These are phyloP conservation scores for Fusarium pseudocircinatum DNA, from an alignment of 2,329 filamentous ascomycete species.

Conservation along the genomic window DNA sequence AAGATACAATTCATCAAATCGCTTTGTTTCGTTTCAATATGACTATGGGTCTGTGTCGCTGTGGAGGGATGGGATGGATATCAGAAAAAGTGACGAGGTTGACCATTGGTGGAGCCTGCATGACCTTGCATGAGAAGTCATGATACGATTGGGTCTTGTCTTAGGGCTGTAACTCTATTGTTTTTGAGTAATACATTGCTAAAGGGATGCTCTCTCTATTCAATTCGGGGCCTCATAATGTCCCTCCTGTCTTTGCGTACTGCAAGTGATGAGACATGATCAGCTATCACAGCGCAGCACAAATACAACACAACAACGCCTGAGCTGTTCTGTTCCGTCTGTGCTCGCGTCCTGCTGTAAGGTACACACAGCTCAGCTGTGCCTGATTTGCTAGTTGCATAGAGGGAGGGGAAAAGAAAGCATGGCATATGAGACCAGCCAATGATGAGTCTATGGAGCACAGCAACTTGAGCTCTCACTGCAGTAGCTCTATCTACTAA, in stretches of 20 bases:
- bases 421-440: slow-evolving; percentile 10
- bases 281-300: background rate
- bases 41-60: background rate
- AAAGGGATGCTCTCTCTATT: background rate
- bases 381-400: slow-evolving; percentile 21
- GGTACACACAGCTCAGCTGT: slow-evolving; percentile 28
- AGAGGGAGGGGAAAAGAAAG: slow-evolving; percentile 17
- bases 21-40: slow-evolving; percentile 11
- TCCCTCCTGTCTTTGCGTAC: background rate
- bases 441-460: slow-evolving; percentile 7
- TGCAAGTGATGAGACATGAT: slow-evolving; percentile 8
- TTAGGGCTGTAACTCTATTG: slow-evolving; percentile 15
- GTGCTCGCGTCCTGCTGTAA: slow-evolving; percentile 34
- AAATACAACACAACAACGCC: background rate
- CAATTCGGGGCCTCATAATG: background rate
- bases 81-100: slow-evolving; percentile 18
- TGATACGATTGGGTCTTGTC: slow-evolving; percentile 23
- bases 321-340: slow-evolving; percentile 25
- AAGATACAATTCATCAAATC: slow-evolving; percentile 2
- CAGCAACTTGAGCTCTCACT: slow-evolving; percentile 9
- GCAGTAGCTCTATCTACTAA: slow-evolving; percentile 26
- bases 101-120: slow-evolving; percentile 28
- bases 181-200: background rate
- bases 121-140: slow-evolving; percentile 27
- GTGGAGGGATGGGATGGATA: slow-evolving; percentile 18